Evolutionary conservation across 495 filamentous ascomycete species (phyloP), one percentile per base, ranked within the genome.

Genomic region (Cenococcum geophilum): DNA sequence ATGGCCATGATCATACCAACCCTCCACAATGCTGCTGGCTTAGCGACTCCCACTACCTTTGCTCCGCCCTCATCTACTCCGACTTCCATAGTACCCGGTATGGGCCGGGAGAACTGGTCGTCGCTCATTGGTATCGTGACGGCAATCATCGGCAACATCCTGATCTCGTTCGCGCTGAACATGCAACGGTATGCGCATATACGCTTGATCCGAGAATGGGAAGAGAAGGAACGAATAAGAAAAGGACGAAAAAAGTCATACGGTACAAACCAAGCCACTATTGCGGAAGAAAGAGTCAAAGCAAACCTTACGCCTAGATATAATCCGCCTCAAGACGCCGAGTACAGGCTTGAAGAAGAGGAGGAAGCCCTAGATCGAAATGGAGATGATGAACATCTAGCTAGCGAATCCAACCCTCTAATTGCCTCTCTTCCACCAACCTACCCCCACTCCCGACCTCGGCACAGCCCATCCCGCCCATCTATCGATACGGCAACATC

Each of bases 151-250:
- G 93, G 93, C 36, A 97, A 97, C 71, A 79, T 96, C 36, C 78
- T 98, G 57, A 97, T 98, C 40, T 95, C 92, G 4, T 80, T 97
- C 57, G 93, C 93, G 14, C 87, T 98, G 59, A 98, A 98, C 65
- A 89, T 93, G 50, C 93, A 97, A 72, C 89, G 95, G 55, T 97
- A 97, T 71, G 91, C 92, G 18, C 93, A 98, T 71, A 89, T 93
- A 58, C 81, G 87, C 40, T 80, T 97, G 54, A 79, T 82, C 18
- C 72, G 77, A 59, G 83, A 86, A 72, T 65, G 59, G 57, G 63
- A 73, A 36, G 71, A 73, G 69, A 69, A 51, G 68, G 65, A 72
- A 68, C 70, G 61, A 70, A 54, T 42, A 64, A 75, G 72, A 67
- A 55, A 45, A 49, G 61, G 66, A 51, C 61, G 47, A 48, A 57